A percentile compares a stretch with the other conserved stretches of the same genome.
phyloP scores from a whole-genome alignment of 2,329 filamentous ascomycete genomes.

The Tolypocladium tundrense region DNA sequence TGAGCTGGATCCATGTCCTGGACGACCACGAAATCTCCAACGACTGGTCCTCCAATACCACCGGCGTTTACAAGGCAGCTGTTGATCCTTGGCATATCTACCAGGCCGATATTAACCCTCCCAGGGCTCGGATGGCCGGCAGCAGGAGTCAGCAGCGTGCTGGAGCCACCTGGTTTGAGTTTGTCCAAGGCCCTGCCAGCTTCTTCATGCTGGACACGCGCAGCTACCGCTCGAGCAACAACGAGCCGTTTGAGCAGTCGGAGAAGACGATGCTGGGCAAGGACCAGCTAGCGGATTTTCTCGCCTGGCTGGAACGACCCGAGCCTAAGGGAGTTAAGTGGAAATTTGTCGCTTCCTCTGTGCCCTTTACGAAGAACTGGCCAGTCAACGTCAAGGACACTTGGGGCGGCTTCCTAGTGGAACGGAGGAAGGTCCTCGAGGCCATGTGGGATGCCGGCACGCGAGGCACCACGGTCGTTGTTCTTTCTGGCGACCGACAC shows the following conservation, averaged over 20 bases:
- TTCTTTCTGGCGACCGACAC: slow-evolving; percentile 88
- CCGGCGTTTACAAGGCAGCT: slow-evolving; percentile 68
- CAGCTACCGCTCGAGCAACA: slow-evolving; percentile 66
- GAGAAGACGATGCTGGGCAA: slow-evolving; percentile 81
- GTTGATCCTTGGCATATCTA: slow-evolving; percentile 82
- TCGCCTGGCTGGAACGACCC: slow-evolving; percentile 63
- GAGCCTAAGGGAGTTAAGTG: slow-evolving; percentile 73
- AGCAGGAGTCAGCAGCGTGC: slow-evolving; percentile 23
- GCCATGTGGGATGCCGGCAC: slow-evolving; percentile 85
- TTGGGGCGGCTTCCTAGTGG: slow-evolving; percentile 83
- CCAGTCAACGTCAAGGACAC: slow-evolving; percentile 79
- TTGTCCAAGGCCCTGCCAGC: slow-evolving; percentile 78
- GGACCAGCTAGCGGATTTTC: slow-evolving; percentile 67
- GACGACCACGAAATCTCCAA: slow-evolving; percentile 97
- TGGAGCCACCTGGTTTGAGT: slow-evolving; percentile 76
- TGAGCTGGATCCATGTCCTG: slow-evolving; percentile 96
- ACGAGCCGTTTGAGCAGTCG: slow-evolving; percentile 45
- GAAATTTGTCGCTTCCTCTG: slow-evolving; percentile 85
- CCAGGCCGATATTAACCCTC: slow-evolving; percentile 76
- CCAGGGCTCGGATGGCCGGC: slow-evolving; percentile 44
- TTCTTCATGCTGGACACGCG: slow-evolving; percentile 95
- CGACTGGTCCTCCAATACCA: slow-evolving; percentile 67
- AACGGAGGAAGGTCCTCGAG: slow-evolving; percentile 70
- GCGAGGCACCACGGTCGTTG: slow-evolving; percentile 64
- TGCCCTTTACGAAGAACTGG: slow-evolving; percentile 98